Base-by-base conservation (phyloP, 345 rosid species). In the Leavenworthia alabamica region DNA sequence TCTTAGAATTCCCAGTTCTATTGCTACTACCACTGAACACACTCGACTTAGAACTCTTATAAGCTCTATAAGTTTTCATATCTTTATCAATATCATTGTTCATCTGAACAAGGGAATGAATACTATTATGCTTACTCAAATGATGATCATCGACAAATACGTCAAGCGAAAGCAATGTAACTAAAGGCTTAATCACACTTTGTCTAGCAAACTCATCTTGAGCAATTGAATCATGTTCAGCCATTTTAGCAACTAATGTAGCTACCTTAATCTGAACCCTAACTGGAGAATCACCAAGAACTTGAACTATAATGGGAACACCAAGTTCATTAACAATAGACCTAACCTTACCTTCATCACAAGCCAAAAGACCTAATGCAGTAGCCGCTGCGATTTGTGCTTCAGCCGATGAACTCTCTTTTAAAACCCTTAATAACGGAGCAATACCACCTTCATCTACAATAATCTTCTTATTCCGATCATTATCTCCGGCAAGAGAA, bases 121-220 rank as follows among this genome's bases (percentile, higher is more conserved):
- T 80, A 64, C 89, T 82, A 66, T 79, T 82, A 45, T 70, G 88
- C 77, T 81, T 88, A 77, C 86, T 81, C 53, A 43, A 19, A 8
- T 10, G 62, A 22, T 63, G 71, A 64, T 86, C 94, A 28, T 83
- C 96, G 2, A 65, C 62, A 46, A 78, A 82, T 1, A 88, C 79
- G 39, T 88, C 95, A 0, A 83, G 78, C 1, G 98, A 77, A 55
- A 92, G 75, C 73, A 82, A 28, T 0, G 95, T 85, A 3, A 92
- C 96, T 6, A 92, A 67, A 0, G 96, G 96, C 71, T 93, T 69
- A 48, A 86, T 86, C 17, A 79, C 98, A 47, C 90, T 85, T 71
- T 82, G 82, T 15, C 93, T 71, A 0, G 95, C 96, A n/a, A 92
- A 92, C 72, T 92, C 90, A 10, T 89, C 84, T 64, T 82, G 96